Evolutionary conservation across 768 basidiomycete species (phyloP).

Genomic region (Cystobasidium ongulense): DNA sequence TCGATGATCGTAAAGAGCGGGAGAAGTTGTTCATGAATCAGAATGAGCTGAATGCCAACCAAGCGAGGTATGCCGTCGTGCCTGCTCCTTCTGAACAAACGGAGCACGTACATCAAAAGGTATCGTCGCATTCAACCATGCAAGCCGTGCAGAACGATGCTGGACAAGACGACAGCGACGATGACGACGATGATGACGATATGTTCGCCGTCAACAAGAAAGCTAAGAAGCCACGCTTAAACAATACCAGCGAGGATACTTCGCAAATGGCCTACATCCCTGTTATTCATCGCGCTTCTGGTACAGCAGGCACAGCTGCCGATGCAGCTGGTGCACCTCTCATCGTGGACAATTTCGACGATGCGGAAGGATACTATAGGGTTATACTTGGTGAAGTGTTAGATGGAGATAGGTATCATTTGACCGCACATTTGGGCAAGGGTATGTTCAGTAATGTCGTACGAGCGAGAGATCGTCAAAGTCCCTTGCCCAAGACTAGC

Average conservation of each 20-base stretch:
- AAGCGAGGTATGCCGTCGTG: conserved; percentile 40
- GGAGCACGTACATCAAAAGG: background rate
- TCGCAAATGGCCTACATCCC: conserved; percentile 29
- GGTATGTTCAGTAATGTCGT: conserved; percentile 99
- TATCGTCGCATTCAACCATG: background rate
- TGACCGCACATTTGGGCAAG: conserved; percentile 88
- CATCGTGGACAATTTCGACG: conserved; percentile 76
- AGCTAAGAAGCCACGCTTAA: conserved; percentile 54
- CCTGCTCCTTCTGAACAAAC: conserved; percentile 30
- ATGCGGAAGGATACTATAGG: conserved; percentile 90
- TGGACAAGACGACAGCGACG: conserved; percentile 48
- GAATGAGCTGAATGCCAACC: conserved; percentile 33
- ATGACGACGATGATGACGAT: conserved; percentile 70
- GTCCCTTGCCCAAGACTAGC: conserved; percentile 9
- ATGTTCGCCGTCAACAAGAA: conserved; percentile 74
- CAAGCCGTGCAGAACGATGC: conserved; percentile 37
- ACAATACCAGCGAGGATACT: background rate
- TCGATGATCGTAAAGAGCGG: conserved; percentile 63
- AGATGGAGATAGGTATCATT: conserved; percentile 75
- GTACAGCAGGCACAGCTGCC: conserved; percentile 64
- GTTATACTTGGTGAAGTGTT: conserved; percentile 89
- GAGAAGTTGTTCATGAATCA: conserved; percentile 41
- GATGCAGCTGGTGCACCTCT: conserved; percentile 54
- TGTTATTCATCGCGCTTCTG: conserved; percentile 45
- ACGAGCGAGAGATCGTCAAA: conserved; percentile 55